Percentiles rank a stretch among this genome's conserved stretches.
phyloP scores from a whole-genome alignment of 495 filamentous ascomycete genomes.

The Xylaria grammica region DNA sequence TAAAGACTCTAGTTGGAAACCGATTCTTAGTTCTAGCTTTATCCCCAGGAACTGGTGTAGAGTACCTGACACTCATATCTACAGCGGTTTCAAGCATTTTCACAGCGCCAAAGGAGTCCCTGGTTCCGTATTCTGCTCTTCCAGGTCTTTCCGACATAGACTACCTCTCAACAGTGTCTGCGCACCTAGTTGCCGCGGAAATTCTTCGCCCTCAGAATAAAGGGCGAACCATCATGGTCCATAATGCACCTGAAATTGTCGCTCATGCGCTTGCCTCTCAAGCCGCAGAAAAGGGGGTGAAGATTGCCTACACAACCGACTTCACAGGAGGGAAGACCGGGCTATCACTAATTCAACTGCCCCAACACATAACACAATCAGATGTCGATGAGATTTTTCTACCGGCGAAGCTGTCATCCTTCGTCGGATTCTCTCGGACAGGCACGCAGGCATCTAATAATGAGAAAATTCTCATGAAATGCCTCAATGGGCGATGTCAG shows the following conservation, averaged over 20 bases:
- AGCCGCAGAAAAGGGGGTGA: not conserved
- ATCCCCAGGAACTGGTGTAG: not conserved
- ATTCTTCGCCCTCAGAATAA: not conserved
- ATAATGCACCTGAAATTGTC: not conserved
- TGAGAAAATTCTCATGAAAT: conserved; percentile 1
- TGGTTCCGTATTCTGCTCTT: not conserved
- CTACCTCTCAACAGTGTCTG: not conserved
- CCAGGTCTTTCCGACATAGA: not conserved
- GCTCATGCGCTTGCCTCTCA: not conserved
- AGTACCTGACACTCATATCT: not conserved
- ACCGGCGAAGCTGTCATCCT: not conserved
- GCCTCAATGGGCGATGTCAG: not conserved
- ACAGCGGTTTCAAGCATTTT: not conserved
- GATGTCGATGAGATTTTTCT: not conserved
- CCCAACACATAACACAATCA: not conserved
- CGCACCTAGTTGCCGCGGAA: not conserved
- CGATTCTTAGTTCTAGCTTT: not conserved
- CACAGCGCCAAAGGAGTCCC: not conserved
- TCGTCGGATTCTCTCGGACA: not conserved
- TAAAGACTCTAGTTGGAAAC: not conserved
- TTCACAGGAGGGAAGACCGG: not conserved
- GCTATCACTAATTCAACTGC: not conserved
- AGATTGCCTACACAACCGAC: conserved; percentile 3
- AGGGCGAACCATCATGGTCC: conserved; percentile 7
- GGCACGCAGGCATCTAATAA: not conserved